Evolutionary conservation across 1,284 basidiomycete genomes (phyloP).

Genomic region (Austroboletus niveus): DNA sequence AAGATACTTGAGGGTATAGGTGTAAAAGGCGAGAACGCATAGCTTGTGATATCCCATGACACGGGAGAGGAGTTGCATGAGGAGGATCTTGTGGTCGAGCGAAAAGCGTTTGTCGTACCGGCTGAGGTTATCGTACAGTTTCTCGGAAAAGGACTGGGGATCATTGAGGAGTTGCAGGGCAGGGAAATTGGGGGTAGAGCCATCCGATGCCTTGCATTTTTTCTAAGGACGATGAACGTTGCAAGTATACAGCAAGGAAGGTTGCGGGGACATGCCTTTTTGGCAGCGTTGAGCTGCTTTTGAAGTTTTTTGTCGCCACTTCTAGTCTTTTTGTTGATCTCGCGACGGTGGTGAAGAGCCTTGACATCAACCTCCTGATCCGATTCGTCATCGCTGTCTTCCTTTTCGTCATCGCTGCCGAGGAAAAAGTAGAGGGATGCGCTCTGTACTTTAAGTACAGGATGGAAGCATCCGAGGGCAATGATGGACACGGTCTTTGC

Average conservation of each 20-base stretch:
- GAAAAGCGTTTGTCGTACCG: conserved; percentile 91
- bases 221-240: conserved; percentile 44
- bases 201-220: conserved; percentile 49
- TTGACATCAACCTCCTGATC: conserved; percentile 71
- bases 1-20: conserved; percentile 94
- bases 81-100: conserved; percentile 94
- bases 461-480: conserved; percentile 91
- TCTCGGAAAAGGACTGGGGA: conserved; percentile 95
- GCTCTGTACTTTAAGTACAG: conserved; percentile 91
- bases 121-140: conserved; percentile 86
- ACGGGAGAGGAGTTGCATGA: conserved; percentile 97
- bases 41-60: conserved; percentile 94
- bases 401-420: conserved; percentile 72
- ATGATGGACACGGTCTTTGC: conserved; percentile 93
- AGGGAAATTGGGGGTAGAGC: conserved; percentile 76
- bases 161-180: conserved; percentile 94
- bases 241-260: background rate
- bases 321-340: conserved; percentile 88
- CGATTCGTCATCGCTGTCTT: conserved; percentile 70
- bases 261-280: conserved; percentile 49
- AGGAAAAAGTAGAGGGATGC: conserved; percentile 98
- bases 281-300: conserved; percentile 67
- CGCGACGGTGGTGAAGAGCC: conserved; percentile 76
- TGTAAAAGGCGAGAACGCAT: conserved; percentile 95
- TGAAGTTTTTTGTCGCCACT: conserved; percentile 77